Evolutionary conservation across 2,329 filamentous ascomycete genomes (phyloP), one percentile per base, ranked within the genome.

Genomic region (Fusarium illudens): DNA sequence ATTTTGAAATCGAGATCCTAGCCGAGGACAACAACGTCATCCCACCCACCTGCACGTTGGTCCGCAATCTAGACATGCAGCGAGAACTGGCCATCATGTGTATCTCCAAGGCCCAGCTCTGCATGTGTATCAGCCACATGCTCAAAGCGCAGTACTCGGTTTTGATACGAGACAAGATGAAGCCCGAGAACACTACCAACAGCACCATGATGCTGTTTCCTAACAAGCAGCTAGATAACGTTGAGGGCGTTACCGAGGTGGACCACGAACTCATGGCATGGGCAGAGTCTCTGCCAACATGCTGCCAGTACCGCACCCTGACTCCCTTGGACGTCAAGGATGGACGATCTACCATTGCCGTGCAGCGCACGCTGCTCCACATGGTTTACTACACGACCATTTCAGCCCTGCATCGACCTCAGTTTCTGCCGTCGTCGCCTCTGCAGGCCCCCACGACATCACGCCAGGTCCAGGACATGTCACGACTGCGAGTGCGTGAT

Each of bases 371-470:
- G n/a, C 84, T 97, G 19, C 83, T 98, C 33, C 93, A 97, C 78
- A 96, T 97, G 91, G 89, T 97, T 2, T 97, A 96, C 79, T 92
- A 94, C 78, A 96, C 95, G 2, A 96, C 94, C 1, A 86, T 96
- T 17, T 97, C 93, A 54, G 95, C 95, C 4, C 84, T 98, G 17
- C 94, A 97, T 78, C 90, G 95, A 29, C 95, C 95, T 3, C 94
- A 97, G 70, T 95, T 97, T 62, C 85, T 97, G 37, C 93, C 94
- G 1, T 90, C 90, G 0, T 88, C 89, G 12, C 88, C 90, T 1
- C 76, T 76, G 62, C 83, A 83, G 70, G 78, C 79, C 7, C 83
- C 84, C 15, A 83, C 81, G 67, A 82, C 83, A 15, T 88, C 88
- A 33, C 86, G 88, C 11, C 90, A 94, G 69, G 83, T 94, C 13